Base-by-base conservation (phyloP, 1,284 basidiomycete genomes). In the Stygiomarasmius scandens region DNA sequence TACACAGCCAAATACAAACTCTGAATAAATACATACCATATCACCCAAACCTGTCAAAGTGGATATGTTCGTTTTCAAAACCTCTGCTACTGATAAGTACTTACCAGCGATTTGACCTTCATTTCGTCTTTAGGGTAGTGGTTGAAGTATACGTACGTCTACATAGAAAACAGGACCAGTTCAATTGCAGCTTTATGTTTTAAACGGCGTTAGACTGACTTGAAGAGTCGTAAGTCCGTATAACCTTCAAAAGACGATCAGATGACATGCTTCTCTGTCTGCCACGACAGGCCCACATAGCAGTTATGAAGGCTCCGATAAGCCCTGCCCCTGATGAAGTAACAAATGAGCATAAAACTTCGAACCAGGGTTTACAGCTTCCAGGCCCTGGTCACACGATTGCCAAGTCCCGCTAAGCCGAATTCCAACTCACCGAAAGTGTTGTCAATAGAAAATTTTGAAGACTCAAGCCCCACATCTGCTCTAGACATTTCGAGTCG, bases 141-240 rank as follows among this genome's bases (percentile, higher is more conserved):
- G 20, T 63, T 49, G 46, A 59, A 68, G 52, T 66, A 67, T n/a
- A 67, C 49, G 48, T 63, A 64, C n/a, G 63, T 65, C 63, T 63
- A 19, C 3, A 46, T 19, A 8, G 9, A 3, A 10, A 49, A 49
- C 32, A 41, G 27, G 2, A 11, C 19, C 20, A 32, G 45, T 16
- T 12, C 16, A 23, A 16, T 2, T 20, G n/a, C n/a, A n/a, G n/a
- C n/a, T n/a, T n/a, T n/a, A 54, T 19, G 16, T 14, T n/a, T 19
- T n/a, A 2, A n/a, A 46, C 2, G 23, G 8, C n/a, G 38, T 8
- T 4, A 19, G 23, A 14, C 54, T 48, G 23, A 54, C 53, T 36
- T 55, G 54, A 27, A 55, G 54, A 12, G 54, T 55, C 22, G 54
- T 55, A 25, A 55, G 54, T 10, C 54, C 54, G 20, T 55, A 55